Evolutionary conservation across 192 early-diverging fungal genomes (phyloP).

Genomic region (Rhizoclosmatium sp.): DNA sequence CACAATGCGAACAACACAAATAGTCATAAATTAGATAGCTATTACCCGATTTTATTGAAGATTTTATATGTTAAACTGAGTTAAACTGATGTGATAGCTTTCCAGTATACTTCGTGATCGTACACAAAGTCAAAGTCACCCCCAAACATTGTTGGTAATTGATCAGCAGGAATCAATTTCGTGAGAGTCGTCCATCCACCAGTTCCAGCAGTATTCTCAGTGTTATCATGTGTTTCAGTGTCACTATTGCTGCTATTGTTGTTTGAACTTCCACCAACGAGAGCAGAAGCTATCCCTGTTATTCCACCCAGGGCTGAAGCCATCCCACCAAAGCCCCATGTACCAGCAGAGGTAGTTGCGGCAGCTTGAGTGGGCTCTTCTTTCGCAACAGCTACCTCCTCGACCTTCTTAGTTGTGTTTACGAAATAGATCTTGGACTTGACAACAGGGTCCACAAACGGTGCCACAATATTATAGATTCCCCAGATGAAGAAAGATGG

Average conservation of each 20-base stretch:
- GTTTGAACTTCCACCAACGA: neutral
- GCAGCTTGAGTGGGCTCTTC: neutral
- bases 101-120: slow-evolving; percentile 76
- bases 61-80: neutral
- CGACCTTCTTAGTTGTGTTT: slow-evolving; percentile 52
- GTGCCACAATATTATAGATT: slow-evolving; percentile 78
- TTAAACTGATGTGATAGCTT: neutral
- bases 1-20: too few relatives aligned
- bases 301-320: neutral
- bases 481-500: slow-evolving; percentile 86
- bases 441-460: slow-evolving; percentile 94
- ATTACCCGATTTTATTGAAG: too few relatives aligned
- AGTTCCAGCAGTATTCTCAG: slow-evolving; percentile 15
- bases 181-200: slow-evolving; percentile 58
- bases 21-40: too few relatives aligned
- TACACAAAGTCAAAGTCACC: slow-evolving; percentile 75
- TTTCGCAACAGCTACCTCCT: neutral
- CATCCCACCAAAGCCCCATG: neutral
- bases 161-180: slow-evolving; percentile 56
- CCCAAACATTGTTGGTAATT: slow-evolving; percentile 75
- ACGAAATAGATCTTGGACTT: slow-evolving; percentile 86
- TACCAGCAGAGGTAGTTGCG: neutral
- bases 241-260: slow-evolving; percentile 46
- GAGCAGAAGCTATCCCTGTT: slow-evolving; percentile 40
- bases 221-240: slow-evolving; percentile 34